Percentiles rank a stretch among this genome's conserved stretches.
phyloP scores from a whole-genome alignment of 371 early-diverging fungal genomes.

The Apophysomyces trapeziformis region DNA sequence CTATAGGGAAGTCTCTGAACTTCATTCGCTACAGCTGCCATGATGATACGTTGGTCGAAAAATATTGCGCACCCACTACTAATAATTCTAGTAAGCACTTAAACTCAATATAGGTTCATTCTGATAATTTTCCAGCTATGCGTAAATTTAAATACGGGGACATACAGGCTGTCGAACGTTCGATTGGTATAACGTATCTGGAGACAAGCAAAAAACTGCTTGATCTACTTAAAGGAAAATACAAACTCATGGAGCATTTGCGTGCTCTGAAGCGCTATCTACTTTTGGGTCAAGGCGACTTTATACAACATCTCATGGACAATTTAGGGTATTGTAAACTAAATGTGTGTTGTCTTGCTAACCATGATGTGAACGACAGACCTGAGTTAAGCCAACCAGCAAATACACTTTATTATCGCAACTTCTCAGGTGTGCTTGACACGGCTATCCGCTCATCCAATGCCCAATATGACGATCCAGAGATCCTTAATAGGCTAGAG shows the following conservation, averaged over 20 bases:
- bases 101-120: background rate
- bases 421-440: conserved; percentile 85
- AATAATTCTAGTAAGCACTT: conserved; percentile 3
- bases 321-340: conserved; percentile 63
- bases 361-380: conserved; percentile 23
- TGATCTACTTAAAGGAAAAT: conserved; percentile 73
- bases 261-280: conserved; percentile 87
- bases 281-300: conserved; percentile 96
- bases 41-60: conserved; percentile 54
- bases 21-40: conserved; percentile 89
- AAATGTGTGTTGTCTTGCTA: background rate
- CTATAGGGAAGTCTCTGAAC: conserved; percentile 93
- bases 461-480: conserved; percentile 86
- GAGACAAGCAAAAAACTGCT: conserved; percentile 76
- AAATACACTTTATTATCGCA: conserved; percentile 81
- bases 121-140: conserved; percentile 19
- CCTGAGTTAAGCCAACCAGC: conserved; percentile 76
- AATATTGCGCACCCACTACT: conserved; percentile 17
- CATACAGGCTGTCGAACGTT: conserved; percentile 66
- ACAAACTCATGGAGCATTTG: conserved; percentile 85
- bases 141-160: conserved; percentile 74
- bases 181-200: conserved; percentile 76
- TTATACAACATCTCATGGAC: conserved; percentile 89
- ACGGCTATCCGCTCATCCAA: conserved; percentile 89
- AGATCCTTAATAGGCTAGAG: conserved; percentile 78